Percentiles rank a stretch among this genome's conserved stretches.
phyloP scores from a whole-genome alignment of 495 filamentous ascomycete genomes.

The Aspergillus nidulans region DNA sequence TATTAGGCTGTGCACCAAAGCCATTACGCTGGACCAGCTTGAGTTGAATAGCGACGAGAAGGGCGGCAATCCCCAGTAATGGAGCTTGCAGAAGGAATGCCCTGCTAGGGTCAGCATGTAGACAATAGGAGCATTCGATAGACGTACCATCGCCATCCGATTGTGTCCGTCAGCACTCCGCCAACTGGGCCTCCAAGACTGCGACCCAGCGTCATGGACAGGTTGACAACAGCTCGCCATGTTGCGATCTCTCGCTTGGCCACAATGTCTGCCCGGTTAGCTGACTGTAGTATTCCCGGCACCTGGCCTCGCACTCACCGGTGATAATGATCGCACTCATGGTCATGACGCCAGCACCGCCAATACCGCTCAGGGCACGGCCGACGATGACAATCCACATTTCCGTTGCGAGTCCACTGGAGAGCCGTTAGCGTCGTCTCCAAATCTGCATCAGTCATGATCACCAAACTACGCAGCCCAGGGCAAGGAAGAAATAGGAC shows the following conservation, averaged over 20 bases:
- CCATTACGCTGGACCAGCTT: slow-evolving; percentile 22
- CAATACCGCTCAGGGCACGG: slow-evolving; percentile 55
- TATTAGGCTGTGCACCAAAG: slow-evolving; percentile 14
- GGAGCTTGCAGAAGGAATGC: slow-evolving; percentile 59
- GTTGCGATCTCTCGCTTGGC: slow-evolving; percentile 62
- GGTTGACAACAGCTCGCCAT: slow-evolving; percentile 64
- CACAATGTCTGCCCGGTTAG: slow-evolving; percentile 48
- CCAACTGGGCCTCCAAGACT: slow-evolving; percentile 61
- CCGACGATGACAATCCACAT: slow-evolving; percentile 55
- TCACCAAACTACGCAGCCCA: slow-evolving; percentile 41
- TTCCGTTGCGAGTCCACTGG: slow-evolving; percentile 45
- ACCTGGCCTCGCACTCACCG: slow-evolving; percentile 28
- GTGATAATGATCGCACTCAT: slow-evolving; percentile 60
- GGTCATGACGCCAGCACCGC: slow-evolving; percentile 53
- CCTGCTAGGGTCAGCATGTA: slow-evolving; percentile 31
- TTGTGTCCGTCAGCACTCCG: slow-evolving; percentile 58
- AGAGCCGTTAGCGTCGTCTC: neutral
- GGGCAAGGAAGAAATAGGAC: slow-evolving; percentile 39
- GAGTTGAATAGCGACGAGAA: slow-evolving; percentile 44
- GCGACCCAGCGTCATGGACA: slow-evolving; percentile 59
- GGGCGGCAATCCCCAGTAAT: slow-evolving; percentile 45
- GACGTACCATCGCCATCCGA: slow-evolving; percentile 62
- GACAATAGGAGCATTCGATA: no score
- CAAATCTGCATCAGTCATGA: neutral
- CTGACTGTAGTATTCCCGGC: neutral